Evolutionary conservation across 257 asterid species (phyloP).

Genomic region (Scutellaria minor): DNA sequence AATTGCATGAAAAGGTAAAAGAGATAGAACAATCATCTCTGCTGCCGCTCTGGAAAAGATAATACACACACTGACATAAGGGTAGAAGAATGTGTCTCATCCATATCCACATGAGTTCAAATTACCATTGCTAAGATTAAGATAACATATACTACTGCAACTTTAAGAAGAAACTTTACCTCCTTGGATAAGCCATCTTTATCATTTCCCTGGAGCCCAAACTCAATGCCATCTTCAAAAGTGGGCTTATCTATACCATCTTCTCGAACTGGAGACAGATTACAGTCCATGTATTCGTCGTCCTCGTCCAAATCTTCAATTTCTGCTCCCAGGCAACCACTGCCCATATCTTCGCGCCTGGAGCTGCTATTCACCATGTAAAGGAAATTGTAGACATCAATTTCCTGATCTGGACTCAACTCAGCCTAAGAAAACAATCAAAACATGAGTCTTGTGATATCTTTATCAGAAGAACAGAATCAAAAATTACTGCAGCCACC

Average conservation of each 20-base stretch:
- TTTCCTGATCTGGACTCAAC: slow-evolving; percentile 57
- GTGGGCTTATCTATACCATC: slow-evolving; percentile 66
- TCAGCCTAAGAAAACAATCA: slow-evolving; percentile 57
- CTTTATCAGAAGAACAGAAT: slow-evolving; percentile 21
- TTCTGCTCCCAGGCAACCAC: slow-evolving; percentile 84
- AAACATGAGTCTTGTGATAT: slow-evolving; percentile 24
- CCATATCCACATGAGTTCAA: slow-evolving; percentile 12
- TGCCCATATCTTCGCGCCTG: slow-evolving; percentile 50
- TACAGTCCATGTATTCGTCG: slow-evolving; percentile 55
- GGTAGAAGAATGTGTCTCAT: slow-evolving; percentile 6
- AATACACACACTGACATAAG: neutral
- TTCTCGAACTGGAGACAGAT: slow-evolving; percentile 75
- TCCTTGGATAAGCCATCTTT: slow-evolving; percentile 40
- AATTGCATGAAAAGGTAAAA: slow-evolving; percentile 19
- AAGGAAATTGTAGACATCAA: slow-evolving; percentile 84
- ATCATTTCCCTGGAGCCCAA: slow-evolving; percentile 45
- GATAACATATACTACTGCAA: slow-evolving; percentile 13
- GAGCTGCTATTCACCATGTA: slow-evolving; percentile 71
- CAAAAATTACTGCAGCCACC: slow-evolving; percentile 29
- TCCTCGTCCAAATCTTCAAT: slow-evolving; percentile 71
- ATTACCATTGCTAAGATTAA: neutral
- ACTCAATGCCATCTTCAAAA: slow-evolving; percentile 71
- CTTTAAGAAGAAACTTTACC: slow-evolving; percentile 39
- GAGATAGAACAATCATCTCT: slow-evolving; percentile 9
- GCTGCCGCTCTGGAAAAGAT: slow-evolving; percentile 15